Evolutionary conservation across 306 rosid genomes (phyloP).

Genomic region (Prosopis cineraria): DNA sequence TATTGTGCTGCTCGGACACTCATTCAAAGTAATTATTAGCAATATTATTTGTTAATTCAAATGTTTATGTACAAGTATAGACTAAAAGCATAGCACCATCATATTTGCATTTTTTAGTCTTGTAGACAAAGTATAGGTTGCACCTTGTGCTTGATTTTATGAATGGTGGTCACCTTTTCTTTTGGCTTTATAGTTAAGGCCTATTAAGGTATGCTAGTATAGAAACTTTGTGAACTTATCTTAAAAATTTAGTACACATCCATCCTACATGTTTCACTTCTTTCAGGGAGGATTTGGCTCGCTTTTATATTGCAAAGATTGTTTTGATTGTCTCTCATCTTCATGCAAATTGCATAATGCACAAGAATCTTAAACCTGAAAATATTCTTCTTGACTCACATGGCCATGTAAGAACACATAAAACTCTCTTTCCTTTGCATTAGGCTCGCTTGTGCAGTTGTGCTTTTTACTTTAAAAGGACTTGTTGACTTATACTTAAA

Average conservation of each 20-base stretch:
- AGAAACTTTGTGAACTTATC: slow-evolving; percentile 8
- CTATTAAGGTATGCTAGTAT: slow-evolving; percentile 62
- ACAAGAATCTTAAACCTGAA: slow-evolving; percentile 88
- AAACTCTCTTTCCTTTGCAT: slow-evolving; percentile 17
- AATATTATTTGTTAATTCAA: neutral
- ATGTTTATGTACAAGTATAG: neutral
- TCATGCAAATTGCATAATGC: slow-evolving; percentile 79
- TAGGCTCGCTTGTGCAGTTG: slow-evolving; percentile 4
- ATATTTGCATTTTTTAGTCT: slow-evolving; percentile 10
- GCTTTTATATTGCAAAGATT: slow-evolving; percentile 82
- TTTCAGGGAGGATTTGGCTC: slow-evolving; percentile 84
- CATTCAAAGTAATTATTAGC: slow-evolving; percentile 77
- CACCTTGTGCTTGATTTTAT: slow-evolving; percentile 84
- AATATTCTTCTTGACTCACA: slow-evolving; percentile 69
- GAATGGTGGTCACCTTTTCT: slow-evolving; percentile 89
- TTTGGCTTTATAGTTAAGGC: slow-evolving; percentile 80
- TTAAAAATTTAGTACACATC: slow-evolving; percentile 8
- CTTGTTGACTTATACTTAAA: slow-evolving; percentile 10
- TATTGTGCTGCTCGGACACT: slow-evolving; percentile 72
- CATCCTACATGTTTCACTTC: slow-evolving; percentile 7
- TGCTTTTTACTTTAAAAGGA: slow-evolving; percentile 19
- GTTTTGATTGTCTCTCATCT: slow-evolving; percentile 82
- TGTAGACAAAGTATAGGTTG: slow-evolving; percentile 78
- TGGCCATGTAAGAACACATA: slow-evolving; percentile 68
- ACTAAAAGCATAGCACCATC: slow-evolving; percentile 3